Conservation (phyloP, 1,284 basidiomycete species). For the Ceratobasidium papillatum region DNA sequence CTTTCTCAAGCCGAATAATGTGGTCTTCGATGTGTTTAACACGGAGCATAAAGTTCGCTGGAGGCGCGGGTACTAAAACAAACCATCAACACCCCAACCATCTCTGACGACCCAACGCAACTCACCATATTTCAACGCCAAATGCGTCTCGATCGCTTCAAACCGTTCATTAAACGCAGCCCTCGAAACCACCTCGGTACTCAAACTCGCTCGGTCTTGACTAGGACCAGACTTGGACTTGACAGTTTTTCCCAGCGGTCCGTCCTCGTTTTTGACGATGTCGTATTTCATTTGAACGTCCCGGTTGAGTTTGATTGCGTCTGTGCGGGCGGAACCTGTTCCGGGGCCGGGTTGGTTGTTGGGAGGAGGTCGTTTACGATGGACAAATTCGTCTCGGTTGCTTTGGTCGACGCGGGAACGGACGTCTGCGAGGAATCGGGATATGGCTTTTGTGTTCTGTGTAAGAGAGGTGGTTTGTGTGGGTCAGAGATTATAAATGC, state of each 20-base stretch:
- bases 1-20: constrained; percentile 73
- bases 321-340: constrained; percentile 69
- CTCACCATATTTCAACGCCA: constrained; percentile 75
- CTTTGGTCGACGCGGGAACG: constrained; percentile 74
- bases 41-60: constrained; percentile 67
- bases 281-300: constrained; percentile 83
- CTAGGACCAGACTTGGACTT: constrained; percentile 47
- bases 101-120: constrained; percentile 21
- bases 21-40: constrained; percentile 77
- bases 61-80: constrained; percentile 69
- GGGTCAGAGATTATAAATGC: neutral
- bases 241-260: constrained; percentile 61
- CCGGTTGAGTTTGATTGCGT: constrained; percentile 72
- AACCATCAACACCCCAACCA: neutral
- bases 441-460: constrained; percentile 74
- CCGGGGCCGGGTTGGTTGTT: constrained; percentile 15
- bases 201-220: constrained; percentile 45
- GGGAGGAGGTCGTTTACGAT: constrained; percentile 60
- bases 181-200: constrained; percentile 61
- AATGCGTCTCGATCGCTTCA: constrained; percentile 69
- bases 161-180: constrained; percentile 64
- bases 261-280: constrained; percentile 79
- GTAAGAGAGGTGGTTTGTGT: neutral
- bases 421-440: constrained; percentile 70
- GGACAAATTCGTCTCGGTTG: constrained; percentile 75